A percentile compares a stretch with the other conserved stretches of the same genome.
These are phyloP conservation scores for Sarocladium strictum DNA, from an alignment of 2,329 filamentous ascomycete genomes.

Conservation along the genomic window DNA sequence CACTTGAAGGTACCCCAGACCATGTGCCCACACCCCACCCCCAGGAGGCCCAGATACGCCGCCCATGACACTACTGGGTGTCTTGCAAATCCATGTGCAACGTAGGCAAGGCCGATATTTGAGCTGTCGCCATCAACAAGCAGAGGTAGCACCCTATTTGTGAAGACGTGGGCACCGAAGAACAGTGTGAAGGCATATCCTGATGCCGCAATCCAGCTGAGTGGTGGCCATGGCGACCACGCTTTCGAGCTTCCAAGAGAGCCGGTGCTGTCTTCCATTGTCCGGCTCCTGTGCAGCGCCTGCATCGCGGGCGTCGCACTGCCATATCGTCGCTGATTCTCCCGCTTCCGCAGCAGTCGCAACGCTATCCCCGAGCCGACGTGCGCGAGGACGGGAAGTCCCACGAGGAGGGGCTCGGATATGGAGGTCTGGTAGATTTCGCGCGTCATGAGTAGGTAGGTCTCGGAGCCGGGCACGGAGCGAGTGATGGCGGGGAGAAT, in stretches of 20 bases:
- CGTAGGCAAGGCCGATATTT: conserved; percentile 77
- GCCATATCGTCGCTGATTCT: conserved; percentile 71
- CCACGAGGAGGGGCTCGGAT: conserved; percentile 74
- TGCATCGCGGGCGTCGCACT: conserved; percentile 53
- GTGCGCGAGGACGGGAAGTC: conserved; percentile 68
- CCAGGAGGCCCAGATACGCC: conserved; percentile 64
- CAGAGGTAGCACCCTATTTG: conserved; percentile 72
- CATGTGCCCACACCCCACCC: conserved; percentile 67
- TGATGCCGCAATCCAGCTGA: conserved; percentile 64
- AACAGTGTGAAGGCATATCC: conserved; percentile 67
- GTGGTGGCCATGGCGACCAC: conserved; percentile 54
- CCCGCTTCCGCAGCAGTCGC: conserved; percentile 65
- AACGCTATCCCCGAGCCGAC: conserved; percentile 71
- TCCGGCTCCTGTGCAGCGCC: conserved; percentile 27
- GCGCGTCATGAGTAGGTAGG: conserved; percentile 82
- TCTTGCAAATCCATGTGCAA: conserved; percentile 76
- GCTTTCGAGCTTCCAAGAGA: conserved; percentile 21
- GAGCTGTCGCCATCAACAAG: conserved; percentile 76
- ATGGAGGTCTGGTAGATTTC: conserved; percentile 85
- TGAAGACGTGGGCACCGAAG: conserved; percentile 63
- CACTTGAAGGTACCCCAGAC: conserved; percentile 83
- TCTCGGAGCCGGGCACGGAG: conserved; percentile 69
- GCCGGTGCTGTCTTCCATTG: conserved; percentile 18
- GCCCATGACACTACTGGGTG: conserved; percentile 61
- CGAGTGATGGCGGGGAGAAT: conserved; percentile 70